phyloP scores from a whole-genome alignment of 1,284 basidiomycete genomes.

The Exobasidium cylindrosporum region DNA sequence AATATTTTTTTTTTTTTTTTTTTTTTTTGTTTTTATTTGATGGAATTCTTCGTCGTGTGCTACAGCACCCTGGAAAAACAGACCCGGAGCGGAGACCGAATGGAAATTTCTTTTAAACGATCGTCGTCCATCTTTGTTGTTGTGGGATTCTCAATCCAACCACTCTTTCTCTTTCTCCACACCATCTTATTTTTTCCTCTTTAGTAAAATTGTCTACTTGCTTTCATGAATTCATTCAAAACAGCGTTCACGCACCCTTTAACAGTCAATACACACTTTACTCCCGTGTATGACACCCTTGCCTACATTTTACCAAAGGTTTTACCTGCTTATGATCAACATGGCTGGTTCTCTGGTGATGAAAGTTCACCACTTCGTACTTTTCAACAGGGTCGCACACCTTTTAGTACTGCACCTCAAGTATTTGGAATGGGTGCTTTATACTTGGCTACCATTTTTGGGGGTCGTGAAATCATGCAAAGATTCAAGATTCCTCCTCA shows the following conservation, averaged over 20 bases:
- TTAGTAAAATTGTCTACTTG: too few species aligned
- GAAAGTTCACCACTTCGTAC: slow-evolving; percentile 20
- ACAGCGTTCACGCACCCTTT: background rate
- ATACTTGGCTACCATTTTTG: slow-evolving; percentile 16
- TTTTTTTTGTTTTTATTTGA: too few species aligned
- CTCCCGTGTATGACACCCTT: slow-evolving; percentile 15
- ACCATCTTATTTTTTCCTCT: too few species aligned
- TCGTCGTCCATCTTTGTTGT: too few species aligned
- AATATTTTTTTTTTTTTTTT: too few species aligned
- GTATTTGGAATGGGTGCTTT: slow-evolving; percentile 14
- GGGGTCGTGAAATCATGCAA: slow-evolving; percentile 13
- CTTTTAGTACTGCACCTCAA: slow-evolving; percentile 39
- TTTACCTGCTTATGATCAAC: background rate
- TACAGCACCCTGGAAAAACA: too few species aligned
- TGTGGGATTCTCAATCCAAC: too few species aligned
- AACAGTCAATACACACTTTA: background rate
- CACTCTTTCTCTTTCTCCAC: too few species aligned
- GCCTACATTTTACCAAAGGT: background rate
- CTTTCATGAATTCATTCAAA: too few species aligned
- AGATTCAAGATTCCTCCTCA: background rate
- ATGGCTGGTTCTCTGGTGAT: background rate
- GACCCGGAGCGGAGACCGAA: too few species aligned
- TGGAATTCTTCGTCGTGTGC: too few species aligned
- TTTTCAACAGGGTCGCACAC: slow-evolving; percentile 43
- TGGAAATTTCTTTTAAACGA: too few species aligned